Conservation (phyloP, 2,329 filamentous ascomycete species). For the Ceratocystiopsis brevicomis region DNA sequence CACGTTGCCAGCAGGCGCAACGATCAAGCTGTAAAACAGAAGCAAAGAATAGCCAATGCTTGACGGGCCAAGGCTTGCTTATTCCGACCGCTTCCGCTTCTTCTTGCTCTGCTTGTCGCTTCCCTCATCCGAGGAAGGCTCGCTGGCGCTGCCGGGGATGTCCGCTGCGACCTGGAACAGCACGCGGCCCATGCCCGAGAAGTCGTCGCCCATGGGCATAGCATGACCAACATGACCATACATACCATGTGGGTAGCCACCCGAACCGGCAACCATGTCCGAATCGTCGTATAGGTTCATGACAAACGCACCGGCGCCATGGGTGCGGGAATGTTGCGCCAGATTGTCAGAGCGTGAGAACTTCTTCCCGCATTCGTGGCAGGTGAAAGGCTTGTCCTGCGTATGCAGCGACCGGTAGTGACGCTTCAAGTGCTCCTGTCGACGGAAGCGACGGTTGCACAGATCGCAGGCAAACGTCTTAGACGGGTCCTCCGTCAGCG, state of each 20-base stretch:
- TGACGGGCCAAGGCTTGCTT: constrained; percentile 8
- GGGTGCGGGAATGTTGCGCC: constrained; percentile 84
- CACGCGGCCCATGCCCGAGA: constrained; percentile 50
- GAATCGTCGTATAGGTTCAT: constrained; percentile 71
- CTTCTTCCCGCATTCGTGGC: constrained; percentile 95
- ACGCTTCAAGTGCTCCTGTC: constrained; percentile 95
- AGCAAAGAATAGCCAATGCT: background rate
- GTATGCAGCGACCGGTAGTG: constrained; percentile 98
- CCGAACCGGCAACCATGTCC: constrained; percentile 24
- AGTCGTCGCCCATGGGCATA: constrained; percentile 35
- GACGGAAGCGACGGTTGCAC: constrained; percentile 91
- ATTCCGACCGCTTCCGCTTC: constrained; percentile 62
- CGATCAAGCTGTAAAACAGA: too few relatives aligned
- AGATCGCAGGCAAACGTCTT: constrained; percentile 97
- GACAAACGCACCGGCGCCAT: constrained; percentile 74
- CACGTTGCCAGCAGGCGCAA: too few relatives aligned
- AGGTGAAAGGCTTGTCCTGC: constrained; percentile 96
- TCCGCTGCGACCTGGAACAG: constrained; percentile 67
- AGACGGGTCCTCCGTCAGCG: constrained; percentile 86
- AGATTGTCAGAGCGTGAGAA: constrained; percentile 97
- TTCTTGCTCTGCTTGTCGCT: constrained; percentile 40
- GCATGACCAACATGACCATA: constrained; percentile 2
- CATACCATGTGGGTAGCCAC: constrained; percentile 3
- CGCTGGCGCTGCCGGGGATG: constrained; percentile 45
- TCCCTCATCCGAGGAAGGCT: constrained; percentile 35